Percentiles rank a stretch among this genome's conserved stretches.
Conservation (phyloP, 495 filamentous ascomycete genomes). For the Pyrenula aspistea region DNA sequence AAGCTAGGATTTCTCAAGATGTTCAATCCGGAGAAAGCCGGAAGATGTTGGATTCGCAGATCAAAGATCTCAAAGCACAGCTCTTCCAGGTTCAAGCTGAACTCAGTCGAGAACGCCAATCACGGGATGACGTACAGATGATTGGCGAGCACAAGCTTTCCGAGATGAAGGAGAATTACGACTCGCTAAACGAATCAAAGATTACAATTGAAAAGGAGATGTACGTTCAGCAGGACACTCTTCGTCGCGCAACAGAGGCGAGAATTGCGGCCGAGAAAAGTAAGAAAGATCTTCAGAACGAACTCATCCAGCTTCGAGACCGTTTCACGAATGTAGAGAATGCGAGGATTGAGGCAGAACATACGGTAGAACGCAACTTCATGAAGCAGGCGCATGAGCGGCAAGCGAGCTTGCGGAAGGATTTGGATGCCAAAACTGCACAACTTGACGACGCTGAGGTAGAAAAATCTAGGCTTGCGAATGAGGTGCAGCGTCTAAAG, state of each 20-base stretch:
- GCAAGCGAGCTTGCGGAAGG: constrained; percentile 61
- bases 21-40: constrained; percentile 75
- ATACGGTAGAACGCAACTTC: constrained; percentile 66
- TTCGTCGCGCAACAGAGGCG: constrained; percentile 77
- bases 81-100: constrained; percentile 78
- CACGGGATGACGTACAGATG: constrained; percentile 88
- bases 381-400: constrained; percentile 70
- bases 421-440: constrained; percentile 60
- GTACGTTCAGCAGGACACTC: constrained; percentile 90
- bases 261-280: constrained; percentile 68
- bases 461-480: constrained; percentile 61
- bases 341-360: constrained; percentile 70
- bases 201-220: constrained; percentile 98
- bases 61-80: constrained; percentile 74
- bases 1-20: constrained; percentile 82
- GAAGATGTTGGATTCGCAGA: constrained; percentile 76
- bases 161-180: constrained; percentile 70
- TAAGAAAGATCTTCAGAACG: constrained; percentile 76
- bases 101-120: constrained; percentile 83
- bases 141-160: constrained; percentile 81
- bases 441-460: constrained; percentile 62
- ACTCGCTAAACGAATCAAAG: constrained; percentile 85
- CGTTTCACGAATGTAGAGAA: constrained; percentile 75
- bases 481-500: constrained; percentile 68
- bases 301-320: constrained; percentile 71